Evolutionary conservation across 2,329 filamentous ascomycete species (phyloP), one percentile per base, ranked within the genome.

Genomic region (Diaporthe sp.): DNA sequence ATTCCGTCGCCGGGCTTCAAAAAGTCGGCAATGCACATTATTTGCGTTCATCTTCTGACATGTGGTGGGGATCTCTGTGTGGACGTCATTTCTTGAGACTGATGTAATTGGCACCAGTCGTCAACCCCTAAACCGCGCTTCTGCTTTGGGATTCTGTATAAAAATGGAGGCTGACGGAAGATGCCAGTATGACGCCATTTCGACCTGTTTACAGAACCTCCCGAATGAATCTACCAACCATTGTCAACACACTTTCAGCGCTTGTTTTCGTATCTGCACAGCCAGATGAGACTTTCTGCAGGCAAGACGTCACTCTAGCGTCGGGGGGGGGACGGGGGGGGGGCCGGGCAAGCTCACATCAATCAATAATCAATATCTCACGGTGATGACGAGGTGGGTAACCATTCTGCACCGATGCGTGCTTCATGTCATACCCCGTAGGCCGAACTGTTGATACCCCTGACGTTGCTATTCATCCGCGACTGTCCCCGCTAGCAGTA

Each of bases 141-240:
- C 42, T 55, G 13, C 15, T 28, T 25, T 22, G 34, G 31, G 31
- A 10, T 53, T 53, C 47, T 42, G 65, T n/a, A 12, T 34, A 37
- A 68, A 13, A 28, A 34, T 10, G 65, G 65, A 70, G 65, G 65
- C 65, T 70, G 65, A 70, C 65, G 65, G 65, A 47, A 42, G 49
- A 42, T 55, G 65, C 60, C 58, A 73, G 44, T 49, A 73, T 73
- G 71, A 73, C 71, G 58, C 31, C 58, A 65, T 57, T 8, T 65
- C 34, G 28, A 17, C 37, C 15, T 73, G 39, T 31, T 63, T 2
- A 25, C 47, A 65, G 22, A 44, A 12, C 15, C 51, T 6, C 25
- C 47, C 39, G 12, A 31, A 34, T 44, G 22, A 34, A 8, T 7
- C 47, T 42, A 55, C 49, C 49, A 70, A 55, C 31, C 47, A 49